Percentiles rank a stretch among this genome's conserved stretches.
Evolutionary conservation across 2,329 filamentous ascomycete species (phyloP).

Genomic region (Rutstroemia sp.): DNA sequence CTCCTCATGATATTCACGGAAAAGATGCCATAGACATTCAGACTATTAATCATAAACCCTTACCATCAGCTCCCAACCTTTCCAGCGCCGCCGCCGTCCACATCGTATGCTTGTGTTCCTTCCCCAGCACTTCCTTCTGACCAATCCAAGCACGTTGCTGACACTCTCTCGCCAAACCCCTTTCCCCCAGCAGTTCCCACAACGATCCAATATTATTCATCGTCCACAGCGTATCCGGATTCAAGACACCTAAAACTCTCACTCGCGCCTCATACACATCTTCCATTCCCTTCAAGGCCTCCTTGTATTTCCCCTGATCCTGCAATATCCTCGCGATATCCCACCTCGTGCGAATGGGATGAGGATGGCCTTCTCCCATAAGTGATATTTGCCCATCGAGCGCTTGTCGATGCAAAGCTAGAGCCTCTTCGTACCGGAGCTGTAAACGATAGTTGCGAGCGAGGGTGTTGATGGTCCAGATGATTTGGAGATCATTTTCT

Average conservation of each 20-base stretch:
- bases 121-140: background rate
- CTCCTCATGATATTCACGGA: no score
- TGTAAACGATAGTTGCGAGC: slow-evolving; percentile 1
- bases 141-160: background rate
- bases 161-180: background rate
- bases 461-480: slow-evolving; percentile 3
- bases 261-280: background rate
- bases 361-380: slow-evolving; percentile 3
- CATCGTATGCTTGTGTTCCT: background rate
- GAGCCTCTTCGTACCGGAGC: background rate
- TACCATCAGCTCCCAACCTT: background rate
- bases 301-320: background rate
- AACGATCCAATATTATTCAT: slow-evolving; percentile 4
- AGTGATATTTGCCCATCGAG: background rate
- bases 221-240: slow-evolving; percentile 6
- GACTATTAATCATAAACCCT: background rate
- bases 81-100: background rate
- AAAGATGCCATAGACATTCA: no score
- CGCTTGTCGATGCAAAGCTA: background rate
- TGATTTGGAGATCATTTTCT: slow-evolving; percentile 1
- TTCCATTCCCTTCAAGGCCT: slow-evolving; percentile 3
- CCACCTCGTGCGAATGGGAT: background rate
- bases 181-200: background rate
- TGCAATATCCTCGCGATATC: slow-evolving; percentile 1
- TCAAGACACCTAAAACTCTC: background rate